These are phyloP conservation scores for Aspergillus pseudoterreus DNA, from an alignment of 2,329 filamentous ascomycete species.

Conservation along the genomic window DNA sequence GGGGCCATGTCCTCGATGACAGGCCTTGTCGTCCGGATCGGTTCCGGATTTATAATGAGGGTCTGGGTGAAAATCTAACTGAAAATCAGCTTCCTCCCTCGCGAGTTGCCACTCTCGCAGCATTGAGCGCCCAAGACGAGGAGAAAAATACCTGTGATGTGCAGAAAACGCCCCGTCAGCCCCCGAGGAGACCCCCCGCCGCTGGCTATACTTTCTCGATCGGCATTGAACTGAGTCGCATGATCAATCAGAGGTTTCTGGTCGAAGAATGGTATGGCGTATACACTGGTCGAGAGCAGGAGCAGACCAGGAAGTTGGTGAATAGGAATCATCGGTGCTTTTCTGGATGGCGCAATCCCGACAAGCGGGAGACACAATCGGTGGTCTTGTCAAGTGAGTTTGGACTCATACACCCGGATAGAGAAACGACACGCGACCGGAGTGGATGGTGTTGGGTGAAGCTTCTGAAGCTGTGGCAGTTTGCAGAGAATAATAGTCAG, in stretches of 20 bases:
- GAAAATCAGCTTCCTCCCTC: background rate
- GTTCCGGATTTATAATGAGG: conserved; percentile 77
- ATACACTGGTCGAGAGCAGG: conserved; percentile 12
- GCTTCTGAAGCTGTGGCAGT: background rate
- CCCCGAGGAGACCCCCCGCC: conserved; percentile 9
- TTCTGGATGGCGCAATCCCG: conserved; percentile 5
- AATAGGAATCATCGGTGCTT: conserved; percentile 18
- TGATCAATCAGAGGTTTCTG: conserved; percentile 16
- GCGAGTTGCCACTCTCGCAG: no score
- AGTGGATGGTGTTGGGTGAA: background rate
- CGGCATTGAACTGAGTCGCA: background rate
- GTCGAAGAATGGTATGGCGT: conserved; percentile 14
- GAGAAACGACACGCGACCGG: background rate
- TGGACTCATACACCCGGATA: background rate
- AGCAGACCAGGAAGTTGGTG: conserved; percentile 9
- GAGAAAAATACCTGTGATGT: conserved; percentile 30
- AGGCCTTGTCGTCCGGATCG: conserved; percentile 59
- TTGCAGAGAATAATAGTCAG: background rate
- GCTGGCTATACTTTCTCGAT: background rate
- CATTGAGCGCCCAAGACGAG: no score
- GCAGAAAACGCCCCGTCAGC: conserved; percentile 33
- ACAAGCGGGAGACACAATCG: conserved; percentile 4
- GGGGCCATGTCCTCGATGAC: conserved; percentile 72
- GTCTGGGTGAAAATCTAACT: conserved; percentile 84
- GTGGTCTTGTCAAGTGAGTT: background rate